Evolutionary conservation across 1,284 basidiomycete species (phyloP), one percentile per base, ranked within the genome.

Genomic region (Cryptococcus sp.): DNA sequence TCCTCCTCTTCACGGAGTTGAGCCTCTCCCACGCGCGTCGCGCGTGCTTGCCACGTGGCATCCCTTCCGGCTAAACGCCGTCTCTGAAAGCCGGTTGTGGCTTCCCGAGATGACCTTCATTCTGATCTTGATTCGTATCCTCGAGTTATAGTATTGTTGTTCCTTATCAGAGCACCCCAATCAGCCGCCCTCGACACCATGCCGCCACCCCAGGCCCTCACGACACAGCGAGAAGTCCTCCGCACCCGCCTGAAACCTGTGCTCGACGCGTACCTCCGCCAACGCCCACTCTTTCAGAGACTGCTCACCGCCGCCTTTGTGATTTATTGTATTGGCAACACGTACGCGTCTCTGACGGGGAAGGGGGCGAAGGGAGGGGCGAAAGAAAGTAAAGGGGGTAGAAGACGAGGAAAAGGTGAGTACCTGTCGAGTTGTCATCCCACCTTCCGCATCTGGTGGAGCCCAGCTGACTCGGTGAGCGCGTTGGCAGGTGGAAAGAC

Each of bases 271-370:
- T 93, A 93, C 68, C 70, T 81, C 2, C 60, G 71, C 3, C 83
- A 89, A 69, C 79, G 89, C 8, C 87, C 87, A 1, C 67, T 82
- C 37, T 78, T 91, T 50, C 89, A 92, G 72, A 83, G 84, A 38
- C 64, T 80, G 23, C 78, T 92, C 18, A 91, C 73, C 1, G 68
- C 67, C 20, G 69, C 66, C 1, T 77, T 77, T 48, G 75, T 75
- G 21, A 44, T 68, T 15, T 77, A 75, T 54, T 74, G 72, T 45
- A 36, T 77, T n/a, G 66, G 64, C 1, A 61, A 62, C 0, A 71
- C 75, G 23, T 69, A 59, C 21, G 48, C 55, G 9, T 60, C 65
- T 23, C 39, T 75, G 46, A 66, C 67, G 11, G 75, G 75, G 4
- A 52, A 61, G 51, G 59, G 66, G 4, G 53, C 43, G 1, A 64